phyloP scores from a whole-genome alignment of 352 stramenopile species.

The Phytopythium litorale region DNA sequence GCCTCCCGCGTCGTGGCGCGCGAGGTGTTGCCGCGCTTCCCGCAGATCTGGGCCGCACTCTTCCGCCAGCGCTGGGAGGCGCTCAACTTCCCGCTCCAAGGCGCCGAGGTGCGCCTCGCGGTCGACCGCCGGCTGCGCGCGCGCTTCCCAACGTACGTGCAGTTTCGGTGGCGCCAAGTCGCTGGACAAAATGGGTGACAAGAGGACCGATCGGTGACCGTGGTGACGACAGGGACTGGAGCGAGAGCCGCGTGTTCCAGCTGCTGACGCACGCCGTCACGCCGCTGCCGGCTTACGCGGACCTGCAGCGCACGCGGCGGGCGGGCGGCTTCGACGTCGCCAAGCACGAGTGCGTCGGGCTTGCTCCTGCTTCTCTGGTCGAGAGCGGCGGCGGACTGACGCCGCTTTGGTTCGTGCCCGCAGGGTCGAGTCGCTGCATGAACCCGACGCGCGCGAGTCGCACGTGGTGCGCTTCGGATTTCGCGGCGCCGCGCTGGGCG shows the following conservation, averaged over 20 bases:
- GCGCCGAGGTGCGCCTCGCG: slow-evolving; percentile 7
- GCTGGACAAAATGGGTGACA: background rate
- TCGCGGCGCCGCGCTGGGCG: slow-evolving; percentile 39
- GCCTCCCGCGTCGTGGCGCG: slow-evolving; percentile 32
- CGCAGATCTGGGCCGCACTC: slow-evolving; percentile 47
- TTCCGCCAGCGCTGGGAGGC: slow-evolving; percentile 57
- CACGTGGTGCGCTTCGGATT: slow-evolving; percentile 48
- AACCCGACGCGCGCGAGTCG: slow-evolving; percentile 19
- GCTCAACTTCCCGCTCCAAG: slow-evolving; percentile 55
- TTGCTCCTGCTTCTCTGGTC: background rate
- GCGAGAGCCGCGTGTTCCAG: slow-evolving; percentile 68
- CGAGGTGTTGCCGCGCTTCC: slow-evolving; percentile 44
- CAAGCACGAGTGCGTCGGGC: slow-evolving; percentile 40
- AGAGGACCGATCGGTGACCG: background rate
- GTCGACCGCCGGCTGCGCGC: slow-evolving; percentile 29
- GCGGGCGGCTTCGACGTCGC: slow-evolving; percentile 22
- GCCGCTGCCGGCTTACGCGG: slow-evolving; percentile 59
- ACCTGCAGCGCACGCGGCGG: slow-evolving; percentile 46
- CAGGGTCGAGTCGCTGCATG: slow-evolving; percentile 27
- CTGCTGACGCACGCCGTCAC: slow-evolving; percentile 60
- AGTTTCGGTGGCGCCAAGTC: background rate
- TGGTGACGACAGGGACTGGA: slow-evolving; percentile 20
- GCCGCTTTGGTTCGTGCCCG: background rate
- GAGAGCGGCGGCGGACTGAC: background rate
- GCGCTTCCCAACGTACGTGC: slow-evolving; percentile 30